Evolutionary conservation across 495 filamentous ascomycete genomes (phyloP).

Genomic region (Neurospora sp.): DNA sequence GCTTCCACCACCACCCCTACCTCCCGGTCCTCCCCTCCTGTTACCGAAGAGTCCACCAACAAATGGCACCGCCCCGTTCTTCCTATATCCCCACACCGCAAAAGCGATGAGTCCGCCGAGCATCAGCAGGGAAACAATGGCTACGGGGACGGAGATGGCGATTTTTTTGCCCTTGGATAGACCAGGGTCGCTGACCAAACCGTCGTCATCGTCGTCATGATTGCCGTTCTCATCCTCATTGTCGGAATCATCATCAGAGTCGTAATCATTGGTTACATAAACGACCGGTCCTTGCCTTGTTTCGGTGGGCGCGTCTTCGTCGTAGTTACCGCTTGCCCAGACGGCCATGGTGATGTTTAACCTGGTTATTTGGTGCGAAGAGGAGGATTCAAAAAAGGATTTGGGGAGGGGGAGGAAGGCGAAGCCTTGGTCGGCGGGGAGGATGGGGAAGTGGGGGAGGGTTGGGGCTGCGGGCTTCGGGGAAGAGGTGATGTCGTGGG

Average conservation of each 20-base stretch:
- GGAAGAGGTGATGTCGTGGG: slow-evolving; percentile 2
- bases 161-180: neutral
- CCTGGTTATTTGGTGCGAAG: neutral
- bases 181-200: neutral
- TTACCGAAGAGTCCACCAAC: slow-evolving; percentile 6
- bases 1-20: slow-evolving; percentile 3
- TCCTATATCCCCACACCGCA: slow-evolving; percentile 7
- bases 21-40: neutral
- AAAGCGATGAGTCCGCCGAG: neutral
- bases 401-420: slow-evolving; percentile 1
- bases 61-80: slow-evolving; percentile 7
- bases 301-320: neutral
- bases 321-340: neutral
- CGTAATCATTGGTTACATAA: neutral
- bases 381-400: slow-evolving; percentile 8
- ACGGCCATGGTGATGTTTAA: neutral
- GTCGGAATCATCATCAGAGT: neutral
- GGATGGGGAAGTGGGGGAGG: slow-evolving; percentile 17
- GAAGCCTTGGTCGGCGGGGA: neutral
- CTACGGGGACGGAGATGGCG: slow-evolving; percentile 18
- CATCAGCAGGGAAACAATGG: slow-evolving; percentile 8
- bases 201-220: neutral
- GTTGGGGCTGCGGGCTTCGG: slow-evolving; percentile 10
- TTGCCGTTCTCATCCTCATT: neutral
- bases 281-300: neutral